These are phyloP conservation scores for Arthrobotrys sphaeroides DNA, from an alignment of 2,329 filamentous ascomycete genomes.

Conservation along the genomic window DNA sequence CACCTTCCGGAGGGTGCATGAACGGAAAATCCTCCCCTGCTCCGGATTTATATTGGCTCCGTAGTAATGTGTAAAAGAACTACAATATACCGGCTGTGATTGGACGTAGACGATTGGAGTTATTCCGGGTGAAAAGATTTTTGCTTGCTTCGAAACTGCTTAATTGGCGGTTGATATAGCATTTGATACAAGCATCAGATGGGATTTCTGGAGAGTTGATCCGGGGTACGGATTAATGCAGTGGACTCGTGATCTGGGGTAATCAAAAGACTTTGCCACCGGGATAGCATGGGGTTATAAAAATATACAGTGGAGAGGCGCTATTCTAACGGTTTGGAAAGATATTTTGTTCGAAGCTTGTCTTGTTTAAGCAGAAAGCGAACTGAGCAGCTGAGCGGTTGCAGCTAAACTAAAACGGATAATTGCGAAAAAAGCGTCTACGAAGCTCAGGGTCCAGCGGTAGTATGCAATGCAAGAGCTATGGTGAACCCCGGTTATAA, in stretches of 20 bases:
- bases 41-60: slow-evolving; percentile 3
- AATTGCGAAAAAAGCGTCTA: slow-evolving; percentile 32
- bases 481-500: slow-evolving; percentile 11
- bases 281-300: slow-evolving; percentile 31
- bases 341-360: slow-evolving; percentile 13
- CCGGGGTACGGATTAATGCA: slow-evolving; percentile 51
- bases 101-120: slow-evolving; percentile 29
- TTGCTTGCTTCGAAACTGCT: slow-evolving; percentile 43
- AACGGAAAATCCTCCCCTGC: slow-evolving; percentile 52
- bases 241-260: slow-evolving; percentile 48
- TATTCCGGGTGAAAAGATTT: slow-evolving; percentile 54
- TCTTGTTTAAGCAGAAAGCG: slow-evolving; percentile 7
- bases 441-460: slow-evolving; percentile 3
- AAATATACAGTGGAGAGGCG: slow-evolving; percentile 12
- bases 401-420: slow-evolving; percentile 28
- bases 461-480: slow-evolving; percentile 24
- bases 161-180: slow-evolving; percentile 18
- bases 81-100: slow-evolving; percentile 21
- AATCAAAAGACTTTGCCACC: slow-evolving; percentile 41
- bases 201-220: slow-evolving; percentile 26
- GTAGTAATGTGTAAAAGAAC: no score
- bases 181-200: slow-evolving; percentile 20
- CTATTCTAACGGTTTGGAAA: no score
- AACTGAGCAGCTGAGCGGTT: slow-evolving; percentile 3
- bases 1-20: slow-evolving; percentile 20